Percentiles rank a stretch among this genome's conserved stretches.
Evolutionary conservation across 2,329 filamentous ascomycete species (phyloP).

Genomic region (Colletotrichum brevisporum): DNA sequence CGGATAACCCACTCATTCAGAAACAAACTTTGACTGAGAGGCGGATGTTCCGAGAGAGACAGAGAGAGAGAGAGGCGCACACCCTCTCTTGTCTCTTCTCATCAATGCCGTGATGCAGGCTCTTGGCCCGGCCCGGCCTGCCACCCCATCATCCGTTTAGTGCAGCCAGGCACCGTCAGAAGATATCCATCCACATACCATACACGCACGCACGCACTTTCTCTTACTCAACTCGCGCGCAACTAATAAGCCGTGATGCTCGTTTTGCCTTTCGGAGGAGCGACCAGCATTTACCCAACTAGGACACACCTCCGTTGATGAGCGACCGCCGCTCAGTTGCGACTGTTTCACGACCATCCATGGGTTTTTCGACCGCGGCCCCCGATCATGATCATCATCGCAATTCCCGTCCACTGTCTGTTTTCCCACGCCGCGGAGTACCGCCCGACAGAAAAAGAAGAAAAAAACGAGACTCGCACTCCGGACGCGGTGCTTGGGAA

Average conservation of each 20-base stretch:
- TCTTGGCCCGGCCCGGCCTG: conserved; percentile 22
- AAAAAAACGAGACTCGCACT: conserved; percentile 16
- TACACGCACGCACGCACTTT: too few relatives aligned
- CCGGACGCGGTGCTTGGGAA: conserved; percentile 3
- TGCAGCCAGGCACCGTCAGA: conserved; percentile 1
- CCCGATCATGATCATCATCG: conserved; percentile 7
- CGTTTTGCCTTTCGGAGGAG: conserved; percentile 34
- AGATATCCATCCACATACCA: background rate
- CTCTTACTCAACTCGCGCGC: too few relatives aligned
- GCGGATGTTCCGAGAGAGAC: conserved; percentile 17
- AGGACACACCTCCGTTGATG: conserved; percentile 35
- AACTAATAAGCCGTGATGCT: conserved; percentile 7
- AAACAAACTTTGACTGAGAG: conserved; percentile 35
- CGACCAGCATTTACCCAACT: conserved; percentile 30
- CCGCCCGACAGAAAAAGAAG: background rate
- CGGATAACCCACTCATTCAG: conserved; percentile 36
- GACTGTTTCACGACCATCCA: conserved; percentile 29
- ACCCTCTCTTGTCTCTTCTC: background rate
- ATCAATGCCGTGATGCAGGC: conserved; percentile 3
- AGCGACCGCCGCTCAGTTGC: conserved; percentile 18
- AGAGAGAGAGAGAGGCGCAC: background rate
- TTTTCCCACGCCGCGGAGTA: background rate
- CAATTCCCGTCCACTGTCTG: conserved; percentile 7
- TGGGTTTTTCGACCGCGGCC: conserved; percentile 16
- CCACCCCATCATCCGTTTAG: conserved; percentile 12